These are phyloP conservation scores for Emmonsia crescens DNA, from an alignment of 2,329 filamentous ascomycete genomes.

Conservation along the genomic window DNA sequence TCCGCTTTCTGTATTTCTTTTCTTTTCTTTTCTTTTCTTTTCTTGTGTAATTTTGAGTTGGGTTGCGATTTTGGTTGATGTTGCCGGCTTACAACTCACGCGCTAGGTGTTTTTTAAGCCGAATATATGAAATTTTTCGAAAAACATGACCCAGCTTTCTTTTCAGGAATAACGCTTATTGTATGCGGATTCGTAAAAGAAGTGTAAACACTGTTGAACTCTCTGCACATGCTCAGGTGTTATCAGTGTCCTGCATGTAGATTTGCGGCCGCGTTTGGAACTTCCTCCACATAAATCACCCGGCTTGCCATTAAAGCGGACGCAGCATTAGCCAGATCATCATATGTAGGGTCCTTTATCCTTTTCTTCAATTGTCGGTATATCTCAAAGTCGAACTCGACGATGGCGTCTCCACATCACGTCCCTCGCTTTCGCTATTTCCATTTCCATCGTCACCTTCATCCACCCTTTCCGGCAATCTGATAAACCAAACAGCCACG, in stretches of 20 bases:
- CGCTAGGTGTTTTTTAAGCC: neutral
- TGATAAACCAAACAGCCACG: conserved; percentile 8
- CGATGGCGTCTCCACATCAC: neutral
- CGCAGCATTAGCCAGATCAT: neutral
- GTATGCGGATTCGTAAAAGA: neutral
- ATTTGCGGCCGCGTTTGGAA: neutral
- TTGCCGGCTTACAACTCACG: neutral
- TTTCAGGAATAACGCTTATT: neutral
- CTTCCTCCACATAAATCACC: neutral
- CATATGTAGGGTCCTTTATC: neutral
- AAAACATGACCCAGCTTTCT: neutral
- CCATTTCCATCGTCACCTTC: neutral
- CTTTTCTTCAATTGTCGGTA: neutral
- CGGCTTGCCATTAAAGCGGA: neutral
- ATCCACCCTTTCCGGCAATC: conserved; percentile 1
- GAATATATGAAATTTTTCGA: neutral
- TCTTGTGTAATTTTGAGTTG: neutral
- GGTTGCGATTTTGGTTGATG: neutral
- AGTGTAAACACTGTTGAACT: neutral
- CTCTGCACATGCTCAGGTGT: neutral
- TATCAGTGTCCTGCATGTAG: neutral
- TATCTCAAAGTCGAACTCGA: neutral
- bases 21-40: neutral
- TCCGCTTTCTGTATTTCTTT: neutral
- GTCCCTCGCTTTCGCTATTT: neutral